Evolutionary conservation across 2,329 filamentous ascomycete species (phyloP), one percentile per base, ranked within the genome.

Genomic region (Curvularia sp.): DNA sequence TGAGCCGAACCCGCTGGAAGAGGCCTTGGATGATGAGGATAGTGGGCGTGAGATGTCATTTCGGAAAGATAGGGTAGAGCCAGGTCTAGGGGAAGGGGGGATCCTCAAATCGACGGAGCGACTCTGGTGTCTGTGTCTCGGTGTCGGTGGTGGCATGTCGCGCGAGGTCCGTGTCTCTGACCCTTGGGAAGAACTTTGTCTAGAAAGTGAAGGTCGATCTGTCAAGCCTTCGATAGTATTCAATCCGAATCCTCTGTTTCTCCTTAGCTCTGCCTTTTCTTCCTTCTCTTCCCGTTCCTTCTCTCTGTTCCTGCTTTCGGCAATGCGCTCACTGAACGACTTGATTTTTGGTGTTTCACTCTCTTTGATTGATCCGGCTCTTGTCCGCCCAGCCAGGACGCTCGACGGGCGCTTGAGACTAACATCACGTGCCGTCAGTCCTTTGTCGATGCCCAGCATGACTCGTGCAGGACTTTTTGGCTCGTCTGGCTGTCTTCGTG

Each of bases 391-490:
- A 13, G 49, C 46, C 15, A 58, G 43, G 18, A 49, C 59, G 26
- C 59, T 61, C 18, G 64, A 57, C 8, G 68, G 54, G 64, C 92
- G 84, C 76, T 91, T 95, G 28, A 98, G 80, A 3, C 93, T 97
- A 31, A 98, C 84, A 68, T 97, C 92, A 58, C 86, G 86, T 1
- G 89, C 93, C 67, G 84, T 89, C 35, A 93, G 80, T 0, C 92
- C 93, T 74, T 96, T 96, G 77, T 97, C 93, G 61, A 98, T 96
- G 5, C 95, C 94, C 15, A 98, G 77, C 18, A 92, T 78, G 13
- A 95, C 86, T 60, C 93, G 85, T 53, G 89, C 89, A 0, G 95
- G 94, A 1, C 93, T 97, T 26, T 84, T 86, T 35, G 87, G 88
- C 13, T 85, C 80, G 15, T 80, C 71, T 1, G 82, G 73, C 13